Base-by-base conservation (phyloP, 2,329 filamentous ascomycete genomes). In the Cryphonectria carpinicola region DNA sequence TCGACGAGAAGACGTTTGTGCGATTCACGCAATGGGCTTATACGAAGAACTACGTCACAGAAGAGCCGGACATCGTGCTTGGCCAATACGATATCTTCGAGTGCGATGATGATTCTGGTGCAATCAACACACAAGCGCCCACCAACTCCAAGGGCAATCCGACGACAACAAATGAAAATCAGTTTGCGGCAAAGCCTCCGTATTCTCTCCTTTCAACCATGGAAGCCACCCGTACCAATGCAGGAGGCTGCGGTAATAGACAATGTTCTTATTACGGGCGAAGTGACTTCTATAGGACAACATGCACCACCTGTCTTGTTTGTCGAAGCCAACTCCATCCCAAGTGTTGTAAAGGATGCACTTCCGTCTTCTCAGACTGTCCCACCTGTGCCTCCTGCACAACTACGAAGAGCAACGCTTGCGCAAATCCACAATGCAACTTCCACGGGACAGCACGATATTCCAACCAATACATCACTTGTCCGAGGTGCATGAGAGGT, bases 1-100 rank as follows among this genome's bases (percentile, higher is more conserved):
- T 74, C 14, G 73, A 74, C 4, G 70, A 73, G 35, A 39, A 70
- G 6, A 72, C 69, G 0, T 74, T 74, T 28, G 61, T 73, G 14
- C 71, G 68, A 1, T 73, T 74, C 28, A 37, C 41, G 4, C 60
- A 72, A 37, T 74, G 71, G 72, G 73, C 73, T 17, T 74, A 74
- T 62, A 68, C 68, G 0, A 19, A 56, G 11, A 54, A 41, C 11
- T 74, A 74, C 41, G 43, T 37, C 3, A 41, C 73, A 8, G 67
- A 67, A 4, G 66, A 72, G 11, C 71, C 72, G 4, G 68, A 65
- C 1, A 73, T 70, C 1, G 3, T 73, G 5, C 41, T 65, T 2
- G 68, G 67, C 13, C 35, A 19, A 19, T 4, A 43, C 28, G 43
- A 66, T 14, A 54, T 64, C 41, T 8, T 8, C 19, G 3, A 28